A percentile compares a stretch with the other conserved stretches of the same genome.
Conservation (phyloP, 129 eudicot species). For the Flaveria brownii region DNA sequence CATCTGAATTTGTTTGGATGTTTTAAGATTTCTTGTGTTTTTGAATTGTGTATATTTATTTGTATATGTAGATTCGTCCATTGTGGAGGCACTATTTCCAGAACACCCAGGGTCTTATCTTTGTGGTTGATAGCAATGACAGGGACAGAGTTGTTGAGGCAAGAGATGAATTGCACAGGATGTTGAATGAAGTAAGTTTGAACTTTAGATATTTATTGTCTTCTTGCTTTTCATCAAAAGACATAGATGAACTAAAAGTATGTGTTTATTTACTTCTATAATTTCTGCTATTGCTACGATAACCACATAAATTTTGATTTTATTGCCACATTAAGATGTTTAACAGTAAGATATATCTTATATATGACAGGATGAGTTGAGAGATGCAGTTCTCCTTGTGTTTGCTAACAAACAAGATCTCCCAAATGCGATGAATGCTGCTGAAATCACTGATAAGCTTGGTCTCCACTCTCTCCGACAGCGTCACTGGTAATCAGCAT, state of each 20-base stretch:
- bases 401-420: conserved; percentile 85
- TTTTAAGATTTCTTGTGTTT: not conserved
- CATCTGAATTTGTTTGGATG: not conserved
- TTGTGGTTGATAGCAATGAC: conserved; percentile 87
- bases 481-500: conserved; percentile 64
- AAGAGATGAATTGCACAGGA: conserved; percentile 79
- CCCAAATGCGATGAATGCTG: conserved; percentile 81
- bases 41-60: not conserved
- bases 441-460: conserved; percentile 75
- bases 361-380: conserved; percentile 58
- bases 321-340: conserved; percentile 1
- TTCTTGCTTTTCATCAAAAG: not conserved
- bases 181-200: conserved; percentile 72
- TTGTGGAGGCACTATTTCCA: conserved; percentile 89
- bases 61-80: conserved; percentile 66
- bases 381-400: conserved; percentile 79
- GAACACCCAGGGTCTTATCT: conserved; percentile 80
- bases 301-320: not conserved
- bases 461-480: conserved; percentile 86
- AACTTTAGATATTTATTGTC: not conserved
- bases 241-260: not conserved
- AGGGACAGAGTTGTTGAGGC: conserved; percentile 87
- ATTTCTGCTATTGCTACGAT: not conserved
- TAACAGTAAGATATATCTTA: not conserved
- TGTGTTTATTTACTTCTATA: not conserved